These are phyloP conservation scores for Pseudogymnoascus sp. DNA, from an alignment of 2,329 filamentous ascomycete genomes.

Conservation along the genomic window DNA sequence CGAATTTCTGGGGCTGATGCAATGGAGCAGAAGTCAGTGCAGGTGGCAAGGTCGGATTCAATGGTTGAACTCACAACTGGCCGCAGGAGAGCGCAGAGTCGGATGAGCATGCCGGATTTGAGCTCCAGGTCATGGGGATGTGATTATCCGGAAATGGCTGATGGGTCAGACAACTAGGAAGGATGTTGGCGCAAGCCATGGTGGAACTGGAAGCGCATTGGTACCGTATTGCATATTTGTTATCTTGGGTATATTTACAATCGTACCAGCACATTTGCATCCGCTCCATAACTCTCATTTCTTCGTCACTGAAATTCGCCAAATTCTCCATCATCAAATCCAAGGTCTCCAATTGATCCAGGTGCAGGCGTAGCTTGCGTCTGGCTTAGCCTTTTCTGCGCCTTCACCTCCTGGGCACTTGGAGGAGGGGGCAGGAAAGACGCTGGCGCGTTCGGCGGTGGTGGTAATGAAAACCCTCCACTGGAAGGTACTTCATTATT, in stretches of 20 bases:
- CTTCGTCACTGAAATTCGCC: conserved; percentile 56
- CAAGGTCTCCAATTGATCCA: conserved; percentile 50
- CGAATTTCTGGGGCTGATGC: not conserved
- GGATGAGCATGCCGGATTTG: not conserved
- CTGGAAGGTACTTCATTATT: conserved; percentile 31
- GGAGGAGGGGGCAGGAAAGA: conserved; percentile 56
- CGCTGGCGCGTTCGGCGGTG: conserved; percentile 45
- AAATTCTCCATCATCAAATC: conserved; percentile 83
- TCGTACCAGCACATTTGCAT: not conserved
- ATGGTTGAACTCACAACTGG: not conserved
- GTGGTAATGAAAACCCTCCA: conserved; percentile 64
- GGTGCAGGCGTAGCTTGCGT: conserved; percentile 39
- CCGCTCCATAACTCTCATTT: not conserved
- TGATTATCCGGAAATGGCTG: not conserved
- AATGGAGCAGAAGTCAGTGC: not conserved
- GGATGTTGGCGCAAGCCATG: not conserved
- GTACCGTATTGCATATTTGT: not conserved
- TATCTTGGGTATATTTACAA: conserved; percentile 8
- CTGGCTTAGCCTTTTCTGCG: conserved; percentile 46
- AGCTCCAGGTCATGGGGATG: not conserved
- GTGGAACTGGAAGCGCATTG: not conserved
- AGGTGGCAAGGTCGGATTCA: not conserved
- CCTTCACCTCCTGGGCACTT: conserved; percentile 51
- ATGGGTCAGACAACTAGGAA: not conserved
- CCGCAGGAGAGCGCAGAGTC: not conserved